phyloP scores from a whole-genome alignment of 495 filamentous ascomycete genomes.

The Clavariopsis aquatica region DNA sequence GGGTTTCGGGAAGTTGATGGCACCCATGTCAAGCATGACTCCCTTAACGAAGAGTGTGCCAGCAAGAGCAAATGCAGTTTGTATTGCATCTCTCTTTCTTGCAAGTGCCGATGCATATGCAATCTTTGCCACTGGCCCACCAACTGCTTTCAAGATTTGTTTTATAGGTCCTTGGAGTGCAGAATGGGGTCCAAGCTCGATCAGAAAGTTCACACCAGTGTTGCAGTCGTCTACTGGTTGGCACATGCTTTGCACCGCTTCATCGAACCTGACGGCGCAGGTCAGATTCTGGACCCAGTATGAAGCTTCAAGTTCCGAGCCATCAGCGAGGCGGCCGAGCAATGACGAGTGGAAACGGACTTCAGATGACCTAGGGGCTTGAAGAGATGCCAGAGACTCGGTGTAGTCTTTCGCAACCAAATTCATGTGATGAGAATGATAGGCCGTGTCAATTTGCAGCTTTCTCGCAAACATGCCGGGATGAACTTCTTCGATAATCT shows the following conservation, averaged over 20 bases:
- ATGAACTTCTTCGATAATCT: constrained; percentile 36
- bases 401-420: constrained; percentile 50
- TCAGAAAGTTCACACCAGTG: constrained; percentile 45
- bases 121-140: constrained; percentile 16
- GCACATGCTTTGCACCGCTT: constrained; percentile 28
- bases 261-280: constrained; percentile 48
- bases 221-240: constrained; percentile 22
- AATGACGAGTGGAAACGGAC: constrained; percentile 49
- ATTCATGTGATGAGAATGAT: constrained; percentile 65
- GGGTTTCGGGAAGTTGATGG: constrained; percentile 24
- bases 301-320: constrained; percentile 13
- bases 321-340: constrained; percentile 35
- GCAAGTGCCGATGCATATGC: constrained; percentile 18
- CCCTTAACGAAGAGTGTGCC: constrained; percentile 25
- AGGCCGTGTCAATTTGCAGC: constrained; percentile 54
- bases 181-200: constrained; percentile 69
- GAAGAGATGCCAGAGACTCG: constrained; percentile 20
- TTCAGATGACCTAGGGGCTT: constrained; percentile 9
- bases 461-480: constrained; percentile 48
- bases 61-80: constrained; percentile 16
- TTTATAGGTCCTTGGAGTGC: constrained; percentile 61
- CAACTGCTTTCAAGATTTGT: constrained; percentile 22
- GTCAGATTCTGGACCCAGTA: constrained; percentile 55
- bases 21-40: background rate
- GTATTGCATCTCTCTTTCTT: constrained; percentile 21